Evolutionary conservation across 2,329 filamentous ascomycete genomes (phyloP).

Genomic region (Colletotrichum australisinense): DNA sequence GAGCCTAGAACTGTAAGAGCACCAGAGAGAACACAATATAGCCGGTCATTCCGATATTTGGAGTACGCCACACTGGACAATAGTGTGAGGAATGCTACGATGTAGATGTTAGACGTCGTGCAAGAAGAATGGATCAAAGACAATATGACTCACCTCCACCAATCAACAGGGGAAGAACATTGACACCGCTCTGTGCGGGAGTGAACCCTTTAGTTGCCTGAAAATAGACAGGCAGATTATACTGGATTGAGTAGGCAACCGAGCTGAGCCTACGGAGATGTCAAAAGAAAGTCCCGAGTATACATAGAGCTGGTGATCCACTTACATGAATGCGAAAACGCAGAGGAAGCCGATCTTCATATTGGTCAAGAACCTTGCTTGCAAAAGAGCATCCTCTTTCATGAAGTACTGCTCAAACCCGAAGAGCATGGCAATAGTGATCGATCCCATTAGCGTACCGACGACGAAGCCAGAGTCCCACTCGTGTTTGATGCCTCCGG

Average conservation of each 20-base stretch:
- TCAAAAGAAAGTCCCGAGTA: too few species aligned
- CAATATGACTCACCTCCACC: not conserved
- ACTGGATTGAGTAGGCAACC: slow-evolving; percentile 31
- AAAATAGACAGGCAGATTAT: slow-evolving; percentile 58
- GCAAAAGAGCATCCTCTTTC: not conserved
- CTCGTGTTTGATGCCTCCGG: not conserved
- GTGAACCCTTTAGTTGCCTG: slow-evolving; percentile 51
- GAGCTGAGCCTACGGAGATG: not conserved
- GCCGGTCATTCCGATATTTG: not conserved
- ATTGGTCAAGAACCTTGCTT: not conserved
- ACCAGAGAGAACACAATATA: slow-evolving; percentile 1
- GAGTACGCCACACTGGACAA: not conserved
- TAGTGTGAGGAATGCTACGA: not conserved
- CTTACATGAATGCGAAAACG: not conserved
- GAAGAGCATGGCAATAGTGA: not conserved
- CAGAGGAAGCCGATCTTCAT: slow-evolving; percentile 1
- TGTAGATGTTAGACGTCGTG: not conserved
- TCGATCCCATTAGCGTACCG: not conserved
- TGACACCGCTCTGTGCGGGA: not conserved
- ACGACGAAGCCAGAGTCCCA: not conserved
- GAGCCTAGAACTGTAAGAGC: not conserved
- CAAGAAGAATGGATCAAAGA: not conserved
- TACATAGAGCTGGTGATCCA: too few species aligned
- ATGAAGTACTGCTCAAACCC: slow-evolving; percentile 1
- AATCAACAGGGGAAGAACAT: not conserved